phyloP scores from a whole-genome alignment of 139 green algal genomes.

The Chlamydomonas eustigma region DNA sequence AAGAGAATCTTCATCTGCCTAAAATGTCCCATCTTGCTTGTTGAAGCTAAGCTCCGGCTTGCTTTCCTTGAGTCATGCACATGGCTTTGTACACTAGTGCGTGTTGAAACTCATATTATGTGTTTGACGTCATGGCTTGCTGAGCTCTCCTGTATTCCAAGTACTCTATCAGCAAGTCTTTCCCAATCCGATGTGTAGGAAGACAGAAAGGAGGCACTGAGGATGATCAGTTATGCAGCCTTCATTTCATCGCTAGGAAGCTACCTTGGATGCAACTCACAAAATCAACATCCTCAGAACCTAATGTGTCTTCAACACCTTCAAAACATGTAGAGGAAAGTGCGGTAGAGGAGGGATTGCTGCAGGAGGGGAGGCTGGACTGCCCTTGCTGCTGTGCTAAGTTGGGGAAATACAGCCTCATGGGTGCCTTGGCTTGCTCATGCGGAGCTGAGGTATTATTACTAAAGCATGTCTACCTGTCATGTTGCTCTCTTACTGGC shows the following conservation, averaged over 20 bases:
- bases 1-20: neutral
- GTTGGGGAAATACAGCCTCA: conserved; percentile 6
- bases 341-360: neutral
- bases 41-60: neutral
- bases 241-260: neutral
- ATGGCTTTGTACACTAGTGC: no score
- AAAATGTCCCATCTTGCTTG: neutral
- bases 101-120: no score
- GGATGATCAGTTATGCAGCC: conserved; percentile 5
- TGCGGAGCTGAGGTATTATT: conserved; percentile 4
- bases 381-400: conserved; percentile 15
- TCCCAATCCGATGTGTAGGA: neutral
- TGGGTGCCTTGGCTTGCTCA: conserved; percentile 1
- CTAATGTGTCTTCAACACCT: neutral
- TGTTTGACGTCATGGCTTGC: no score
- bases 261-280: conserved; percentile 12
- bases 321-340: neutral
- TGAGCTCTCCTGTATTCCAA: no score
- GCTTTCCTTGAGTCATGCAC: neutral
- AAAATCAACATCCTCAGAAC: no score
- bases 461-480: neutral
- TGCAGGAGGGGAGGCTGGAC: neutral
- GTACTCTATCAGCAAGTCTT: neutral
- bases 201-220: neutral
- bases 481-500: no score